Conservation (phyloP, 1,284 basidiomycete genomes). For the Cutaneotrichosporon spelunceum region DNA sequence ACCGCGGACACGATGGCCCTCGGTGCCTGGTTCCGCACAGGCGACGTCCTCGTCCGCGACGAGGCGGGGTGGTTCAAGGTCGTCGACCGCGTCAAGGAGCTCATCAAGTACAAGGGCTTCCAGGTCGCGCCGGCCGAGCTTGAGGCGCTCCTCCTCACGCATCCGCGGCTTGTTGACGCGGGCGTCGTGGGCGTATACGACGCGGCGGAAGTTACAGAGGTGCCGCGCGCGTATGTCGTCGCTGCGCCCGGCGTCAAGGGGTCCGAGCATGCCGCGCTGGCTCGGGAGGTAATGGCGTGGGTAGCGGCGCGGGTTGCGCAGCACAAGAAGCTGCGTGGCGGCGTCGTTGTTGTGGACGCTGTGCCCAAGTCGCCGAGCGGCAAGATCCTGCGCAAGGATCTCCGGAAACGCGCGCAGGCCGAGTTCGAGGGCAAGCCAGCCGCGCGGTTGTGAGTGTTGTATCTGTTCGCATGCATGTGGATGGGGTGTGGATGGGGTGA, state of each 20-base stretch:
- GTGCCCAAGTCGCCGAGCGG: slow-evolving; percentile 53
- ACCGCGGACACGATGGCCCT: slow-evolving; percentile 56
- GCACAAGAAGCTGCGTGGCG: slow-evolving; percentile 54
- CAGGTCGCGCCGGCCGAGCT: slow-evolving; percentile 77
- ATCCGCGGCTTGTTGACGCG: slow-evolving; percentile 66
- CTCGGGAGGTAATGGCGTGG: slow-evolving; percentile 60
- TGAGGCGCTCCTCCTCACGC: slow-evolving; percentile 67
- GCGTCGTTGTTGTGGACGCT: slow-evolving; percentile 51
- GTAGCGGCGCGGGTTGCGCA: slow-evolving; percentile 57
- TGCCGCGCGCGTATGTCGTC: slow-evolving; percentile 65
- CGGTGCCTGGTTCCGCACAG: slow-evolving; percentile 75
- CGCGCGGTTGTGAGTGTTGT: slow-evolving; percentile 7
- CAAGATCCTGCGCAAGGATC: slow-evolving; percentile 45
- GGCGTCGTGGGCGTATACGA: slow-evolving; percentile 68
- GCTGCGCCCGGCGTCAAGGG: slow-evolving; percentile 52
- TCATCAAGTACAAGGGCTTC: slow-evolving; percentile 68
- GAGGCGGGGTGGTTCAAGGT: slow-evolving; percentile 57
- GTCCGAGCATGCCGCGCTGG: slow-evolving; percentile 52
- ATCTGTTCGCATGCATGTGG: no score
- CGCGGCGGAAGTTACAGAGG: slow-evolving; percentile 65
- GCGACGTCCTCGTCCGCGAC: slow-evolving; percentile 64
- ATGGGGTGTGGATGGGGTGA: no score
- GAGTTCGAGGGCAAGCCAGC: slow-evolving; percentile 26
- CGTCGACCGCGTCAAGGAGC: slow-evolving; percentile 62
- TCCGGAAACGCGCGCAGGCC: slow-evolving; percentile 32